Base-by-base conservation (phyloP, 108 stramenopile genomes). In the Discostella pseudostelligera region DNA sequence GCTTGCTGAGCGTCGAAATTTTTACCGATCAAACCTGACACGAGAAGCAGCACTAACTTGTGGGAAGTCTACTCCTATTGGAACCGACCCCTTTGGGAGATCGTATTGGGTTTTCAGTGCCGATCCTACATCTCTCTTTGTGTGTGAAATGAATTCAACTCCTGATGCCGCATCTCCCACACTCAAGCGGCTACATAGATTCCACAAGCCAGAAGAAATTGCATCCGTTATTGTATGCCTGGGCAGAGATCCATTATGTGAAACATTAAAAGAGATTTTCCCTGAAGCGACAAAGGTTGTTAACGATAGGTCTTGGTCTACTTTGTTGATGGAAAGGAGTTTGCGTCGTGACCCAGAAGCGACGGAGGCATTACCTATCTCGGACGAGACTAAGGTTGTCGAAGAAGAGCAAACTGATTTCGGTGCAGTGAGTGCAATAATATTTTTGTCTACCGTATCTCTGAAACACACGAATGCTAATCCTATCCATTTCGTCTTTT, bases 161-260 rank as follows among this genome's bases (percentile, higher is more conserved):
- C 26, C 51, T 44, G 60, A 7, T 19, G 25, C 21, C 22, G n/a
- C n/a, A 2, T 57, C 36, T 17, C 39, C 67, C 14, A 17, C 53
- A 29, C 14, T 22, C 10, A 79, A 81, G 22, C 47, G 47, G 3
- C 88, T 84, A 87, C 73, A 84, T 44, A 77, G 86, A 49, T 92
- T 74, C 62, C 56, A 69, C 0, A 68, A 81, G 24, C 78, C 85
- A 36, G 93, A 87, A 51, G 76, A 63, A 37, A 90, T 95, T 43
- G 87, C 90, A 26, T 84, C 88, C 39, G 80, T 95, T 11, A 89
- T 95, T 24, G 73, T 82, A 40, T 65, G 77, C 57, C 76, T 95
- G n/a, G 83, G 86, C 19, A 84, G 84, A 45, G 81, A 89, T 26
- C 59, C 70, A 0, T 68, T 87, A 4, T 74, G 71, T 14, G 79